Conservation (phyloP, 2,329 filamentous ascomycete species). For the Trichoderma koningii region DNA sequence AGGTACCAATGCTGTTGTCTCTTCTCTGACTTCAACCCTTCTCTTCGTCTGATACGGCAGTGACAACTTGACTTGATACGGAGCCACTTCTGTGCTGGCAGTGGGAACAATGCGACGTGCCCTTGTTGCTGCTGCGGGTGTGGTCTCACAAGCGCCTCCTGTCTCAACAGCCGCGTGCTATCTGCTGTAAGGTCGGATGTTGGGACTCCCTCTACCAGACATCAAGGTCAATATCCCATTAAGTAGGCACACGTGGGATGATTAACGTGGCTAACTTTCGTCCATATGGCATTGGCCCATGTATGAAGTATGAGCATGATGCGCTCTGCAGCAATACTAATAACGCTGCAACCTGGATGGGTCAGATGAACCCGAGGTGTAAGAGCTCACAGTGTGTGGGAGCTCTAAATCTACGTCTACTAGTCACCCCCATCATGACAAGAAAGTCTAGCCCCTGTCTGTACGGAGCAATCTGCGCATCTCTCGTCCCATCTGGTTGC, state of each 20-base stretch:
- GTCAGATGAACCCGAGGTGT: background rate
- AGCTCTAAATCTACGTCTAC: background rate
- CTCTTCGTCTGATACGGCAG: background rate
- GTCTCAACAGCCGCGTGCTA: constrained; percentile 8
- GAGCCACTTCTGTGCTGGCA: background rate
- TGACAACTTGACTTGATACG: background rate
- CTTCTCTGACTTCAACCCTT: background rate
- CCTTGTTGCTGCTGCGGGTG: background rate
- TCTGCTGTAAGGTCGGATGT: background rate
- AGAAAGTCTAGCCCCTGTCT: background rate
- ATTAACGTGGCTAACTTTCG: background rate
- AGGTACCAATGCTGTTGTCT: no score
- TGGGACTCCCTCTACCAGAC: background rate
- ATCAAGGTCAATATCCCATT: background rate
- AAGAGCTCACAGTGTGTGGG: constrained; percentile 16
- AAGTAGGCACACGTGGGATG: constrained; percentile 13
- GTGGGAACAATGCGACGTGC: background rate
- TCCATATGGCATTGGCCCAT: background rate
- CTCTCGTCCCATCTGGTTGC: background rate
- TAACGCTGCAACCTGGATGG: background rate
- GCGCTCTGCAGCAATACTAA: constrained; percentile 1
- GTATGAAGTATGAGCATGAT: constrained; percentile 1
- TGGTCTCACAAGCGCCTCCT: constrained; percentile 7
- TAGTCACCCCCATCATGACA: background rate
- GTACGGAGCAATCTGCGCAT: constrained; percentile 5